These are phyloP conservation scores for Penicillium ucsense DNA, from an alignment of 495 filamentous ascomycete species.

Conservation along the genomic window DNA sequence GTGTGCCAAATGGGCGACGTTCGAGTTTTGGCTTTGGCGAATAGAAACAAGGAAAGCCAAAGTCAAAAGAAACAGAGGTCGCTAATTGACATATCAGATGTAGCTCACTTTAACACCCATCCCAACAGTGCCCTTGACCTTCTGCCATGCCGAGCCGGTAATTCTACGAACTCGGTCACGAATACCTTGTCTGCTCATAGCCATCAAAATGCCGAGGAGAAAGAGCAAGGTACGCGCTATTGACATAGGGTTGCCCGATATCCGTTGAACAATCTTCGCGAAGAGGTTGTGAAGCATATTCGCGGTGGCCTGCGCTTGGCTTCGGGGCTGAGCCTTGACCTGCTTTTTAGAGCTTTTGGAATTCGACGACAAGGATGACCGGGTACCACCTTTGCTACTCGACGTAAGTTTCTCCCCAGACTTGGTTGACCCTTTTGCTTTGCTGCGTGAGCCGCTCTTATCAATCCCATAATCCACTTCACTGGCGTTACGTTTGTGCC, in stretches of 20 bases:
- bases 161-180: slow-evolving; percentile 63
- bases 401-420: slow-evolving; percentile 16
- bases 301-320: slow-evolving; percentile 22
- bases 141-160: slow-evolving; percentile 65
- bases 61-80: background rate
- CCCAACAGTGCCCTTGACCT: slow-evolving; percentile 73
- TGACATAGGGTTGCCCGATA: slow-evolving; percentile 63
- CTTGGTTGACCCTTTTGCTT: slow-evolving; percentile 21
- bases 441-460: slow-evolving; percentile 28
- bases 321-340: slow-evolving; percentile 27
- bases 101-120: slow-evolving; percentile 99
- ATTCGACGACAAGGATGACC: slow-evolving; percentile 23
- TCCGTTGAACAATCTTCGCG: slow-evolving; percentile 48
- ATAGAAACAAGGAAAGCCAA: background rate
- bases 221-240: slow-evolving; percentile 72
- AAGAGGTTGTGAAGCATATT: slow-evolving; percentile 51
- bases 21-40: background rate
- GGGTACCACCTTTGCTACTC: slow-evolving; percentile 19
- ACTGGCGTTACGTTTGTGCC: slow-evolving; percentile 40
- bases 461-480: slow-evolving; percentile 49
- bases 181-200: slow-evolving; percentile 64
- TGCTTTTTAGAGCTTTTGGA: slow-evolving; percentile 33
- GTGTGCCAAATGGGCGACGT: slow-evolving; percentile 12
- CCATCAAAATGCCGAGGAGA: slow-evolving; percentile 66
- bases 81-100: slow-evolving; percentile 45